Base-by-base conservation (phyloP, 345 rosid genomes). In the Stellera chamaejasme region DNA sequence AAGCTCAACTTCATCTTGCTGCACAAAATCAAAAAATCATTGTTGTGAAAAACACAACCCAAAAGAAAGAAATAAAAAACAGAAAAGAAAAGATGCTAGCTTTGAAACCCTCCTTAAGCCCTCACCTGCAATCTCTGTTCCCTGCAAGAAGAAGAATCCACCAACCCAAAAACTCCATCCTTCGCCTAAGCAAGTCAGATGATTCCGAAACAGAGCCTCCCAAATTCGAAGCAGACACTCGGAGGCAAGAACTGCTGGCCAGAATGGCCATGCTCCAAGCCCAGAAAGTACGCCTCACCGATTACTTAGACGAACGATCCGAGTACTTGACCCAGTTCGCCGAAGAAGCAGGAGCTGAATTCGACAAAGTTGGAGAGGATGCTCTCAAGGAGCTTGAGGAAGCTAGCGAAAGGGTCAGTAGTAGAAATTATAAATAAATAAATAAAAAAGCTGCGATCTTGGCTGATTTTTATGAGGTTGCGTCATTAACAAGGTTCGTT, bases 351-450 rank as follows among this genome's bases (percentile, higher is more conserved):
- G 74, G 64, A 53, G 83, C 82, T 0, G 88, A 87, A 80, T 78
- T 89, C 39, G 94, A 87, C 56, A 79, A 89, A 60, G 71, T 92
- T 64, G 97, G 94, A 56, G 97, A 88, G 73, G 99, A 84, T 51
- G 99, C 95, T 28, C 84, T 92, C 72, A 82, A 69, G 67, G 94
- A 66, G 55, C 89, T 93, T 43, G 89, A 88, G n/a, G 86, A 84
- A 71, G 93, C 94, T n/a, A 63, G 89, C 68, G 60, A 77, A 65
- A 79, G 87, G 94, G 99, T 93, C 56, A 41, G 87, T 65, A 61
- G 57, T 65, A 61, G 57, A 53, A 19, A 19, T 19, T 19, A 19
- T 19, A n/a, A n/a, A n/a, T n/a, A n/a, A n/a, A n/a, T n/a, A n/a
- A n/a, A n/a, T n/a, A 0, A 19, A 19, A 1, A 16, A 27, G 11